phyloP scores from a whole-genome alignment of 306 rosid species.

The Trifolium subterraneum region DNA sequence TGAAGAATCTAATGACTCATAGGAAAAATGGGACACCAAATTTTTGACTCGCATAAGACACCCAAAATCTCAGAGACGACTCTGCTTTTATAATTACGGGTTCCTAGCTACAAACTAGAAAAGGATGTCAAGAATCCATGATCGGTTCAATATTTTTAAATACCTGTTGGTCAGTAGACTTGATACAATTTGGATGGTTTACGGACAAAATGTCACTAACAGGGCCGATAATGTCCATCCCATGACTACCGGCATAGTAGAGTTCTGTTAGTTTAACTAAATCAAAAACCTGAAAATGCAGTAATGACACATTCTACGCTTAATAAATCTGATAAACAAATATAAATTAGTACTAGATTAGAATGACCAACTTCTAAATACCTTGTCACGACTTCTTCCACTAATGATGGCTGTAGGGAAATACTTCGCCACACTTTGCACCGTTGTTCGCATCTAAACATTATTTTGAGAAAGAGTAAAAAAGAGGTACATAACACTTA shows the following conservation, averaged over 20 bases:
- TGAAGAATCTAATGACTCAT: too few relatives aligned
- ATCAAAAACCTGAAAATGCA: slow-evolving; percentile 70
- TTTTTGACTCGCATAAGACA: too few relatives aligned
- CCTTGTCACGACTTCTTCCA: slow-evolving; percentile 95
- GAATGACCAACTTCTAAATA: slow-evolving; percentile 17
- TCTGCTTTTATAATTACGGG: not conserved
- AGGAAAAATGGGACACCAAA: too few relatives aligned
- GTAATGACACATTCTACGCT: slow-evolving; percentile 18
- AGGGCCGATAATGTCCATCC: slow-evolving; percentile 94
- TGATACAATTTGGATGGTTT: slow-evolving; percentile 58
- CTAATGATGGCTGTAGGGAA: slow-evolving; percentile 90
- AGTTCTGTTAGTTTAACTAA: slow-evolving; percentile 91
- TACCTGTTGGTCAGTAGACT: slow-evolving; percentile 66
- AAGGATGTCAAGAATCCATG: slow-evolving; percentile 13
- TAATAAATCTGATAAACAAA: not conserved
- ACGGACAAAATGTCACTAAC: slow-evolving; percentile 44
- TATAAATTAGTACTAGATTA: not conserved
- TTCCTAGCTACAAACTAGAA: not conserved
- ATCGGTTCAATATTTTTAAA: slow-evolving; percentile 2
- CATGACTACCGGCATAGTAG: slow-evolving; percentile 98
- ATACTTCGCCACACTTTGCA: slow-evolving; percentile 61
- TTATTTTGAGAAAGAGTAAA: slow-evolving; percentile 4
- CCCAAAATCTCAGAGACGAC: too few relatives aligned
- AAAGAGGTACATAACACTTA: not conserved
- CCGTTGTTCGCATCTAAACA: slow-evolving; percentile 78